These are phyloP conservation scores for Raffaelea deltoideospora DNA, from an alignment of 2,329 filamentous ascomycete genomes.

Conservation along the genomic window DNA sequence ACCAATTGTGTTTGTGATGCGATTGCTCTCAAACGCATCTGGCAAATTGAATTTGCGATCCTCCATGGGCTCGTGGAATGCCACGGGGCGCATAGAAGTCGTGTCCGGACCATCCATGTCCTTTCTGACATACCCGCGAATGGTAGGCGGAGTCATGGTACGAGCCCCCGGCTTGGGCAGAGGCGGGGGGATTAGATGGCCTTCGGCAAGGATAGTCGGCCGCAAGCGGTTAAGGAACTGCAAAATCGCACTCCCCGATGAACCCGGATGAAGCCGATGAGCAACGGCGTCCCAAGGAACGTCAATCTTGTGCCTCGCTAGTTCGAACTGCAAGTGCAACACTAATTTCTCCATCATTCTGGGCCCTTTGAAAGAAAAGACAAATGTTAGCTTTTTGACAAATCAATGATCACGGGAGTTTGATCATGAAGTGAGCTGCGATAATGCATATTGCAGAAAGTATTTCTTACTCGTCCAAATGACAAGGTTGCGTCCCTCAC, in stretches of 20 bases:
- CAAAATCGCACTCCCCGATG: constrained; percentile 20
- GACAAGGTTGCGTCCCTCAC: constrained; percentile 22
- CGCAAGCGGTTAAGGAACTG: constrained; percentile 24
- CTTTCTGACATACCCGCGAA: constrained; percentile 20
- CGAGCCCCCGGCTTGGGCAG: constrained; percentile 13
- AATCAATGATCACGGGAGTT: neutral
- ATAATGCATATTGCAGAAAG: no score
- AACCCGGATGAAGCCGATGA: constrained; percentile 24
- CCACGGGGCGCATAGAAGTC: constrained; percentile 15
- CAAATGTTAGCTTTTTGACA: constrained; percentile 9
- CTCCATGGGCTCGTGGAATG: constrained; percentile 17
- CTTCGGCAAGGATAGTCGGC: constrained; percentile 19
- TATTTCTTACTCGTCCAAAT: constrained; percentile 27
- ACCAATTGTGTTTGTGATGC: neutral
- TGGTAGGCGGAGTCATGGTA: constrained; percentile 9
- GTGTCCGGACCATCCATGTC: constrained; percentile 11
- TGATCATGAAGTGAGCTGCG: no score
- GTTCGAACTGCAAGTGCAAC: constrained; percentile 25
- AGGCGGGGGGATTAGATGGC: constrained; percentile 25
- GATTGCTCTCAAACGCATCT: constrained; percentile 8
- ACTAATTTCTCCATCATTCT: constrained; percentile 31
- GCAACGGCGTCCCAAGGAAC: constrained; percentile 25
- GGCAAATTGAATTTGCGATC: constrained; percentile 18
- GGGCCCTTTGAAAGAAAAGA: constrained; percentile 18
- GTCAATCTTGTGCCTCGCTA: constrained; percentile 14